Base-by-base conservation (phyloP, 768 basidiomycete genomes). In the Kwoniella newhampshirensis region DNA sequence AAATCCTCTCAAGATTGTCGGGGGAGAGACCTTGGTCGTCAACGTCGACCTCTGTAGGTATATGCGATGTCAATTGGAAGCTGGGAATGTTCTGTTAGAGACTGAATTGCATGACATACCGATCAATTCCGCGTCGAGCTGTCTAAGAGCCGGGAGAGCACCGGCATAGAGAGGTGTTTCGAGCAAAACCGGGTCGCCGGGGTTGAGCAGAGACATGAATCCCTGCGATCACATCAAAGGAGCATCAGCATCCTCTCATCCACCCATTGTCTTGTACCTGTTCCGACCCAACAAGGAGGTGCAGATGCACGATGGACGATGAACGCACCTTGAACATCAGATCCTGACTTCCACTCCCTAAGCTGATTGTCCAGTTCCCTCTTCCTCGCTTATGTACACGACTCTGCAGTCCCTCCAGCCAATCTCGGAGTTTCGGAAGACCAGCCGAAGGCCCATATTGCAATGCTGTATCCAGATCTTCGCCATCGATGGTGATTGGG, bases 331-430 rank as follows among this genome's bases (percentile, higher is more conserved):
- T 96, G 78, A 81, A 87, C 47, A 97, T 83, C 62, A 91, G 72
- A 79, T 96, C 91, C 77, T 96, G 93, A 41, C 88, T 89, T 11
- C 93, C 93, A 37, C 81, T 81, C 1, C 92, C 91, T 9, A 96
- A 78, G 39, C 83, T 85, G 9, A 92, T 74, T 40, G 80, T 79
- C 91, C 92, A 98, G 6, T 84, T 86, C 63, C 83, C 84, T 51
- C 56, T 66, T 20, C 47, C 13, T 9, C 89, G 80, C 3, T 82
- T 83, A 67, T 98, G 93, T 37, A 80, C 80, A 9, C 74, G 69
- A 63, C 83, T 84, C 74, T 96, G 91, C 51, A 98, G 77, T 4
- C 83, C 83, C 45, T 80, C 75, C 36, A 67, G 46, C 57, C 51
- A 58, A 20, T 42, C 44, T 13, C 54, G 36, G 27, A 94, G 77